Percentiles rank a stretch among this genome's conserved stretches.
These are phyloP conservation scores for Plenodomus biglobosus DNA, from an alignment of 2,329 filamentous ascomycete genomes.

Conservation along the genomic window DNA sequence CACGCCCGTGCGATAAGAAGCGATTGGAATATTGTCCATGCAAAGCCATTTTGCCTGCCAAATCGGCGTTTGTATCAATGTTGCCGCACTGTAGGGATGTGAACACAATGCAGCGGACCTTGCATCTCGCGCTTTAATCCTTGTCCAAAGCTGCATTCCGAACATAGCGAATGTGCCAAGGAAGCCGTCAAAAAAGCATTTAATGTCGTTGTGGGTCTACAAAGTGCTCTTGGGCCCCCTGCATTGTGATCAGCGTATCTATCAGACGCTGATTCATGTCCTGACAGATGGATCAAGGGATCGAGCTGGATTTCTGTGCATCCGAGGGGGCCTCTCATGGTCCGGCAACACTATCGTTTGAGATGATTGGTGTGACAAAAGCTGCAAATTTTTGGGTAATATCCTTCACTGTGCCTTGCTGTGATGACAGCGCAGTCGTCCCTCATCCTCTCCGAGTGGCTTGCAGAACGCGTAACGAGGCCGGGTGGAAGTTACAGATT, in stretches of 20 bases:
- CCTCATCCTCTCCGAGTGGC: not conserved
- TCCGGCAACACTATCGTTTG: constrained; percentile 1
- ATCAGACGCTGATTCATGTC: not conserved
- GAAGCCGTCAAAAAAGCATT: not conserved
- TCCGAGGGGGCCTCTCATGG: not conserved
- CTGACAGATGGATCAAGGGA: not conserved
- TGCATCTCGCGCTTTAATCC: constrained; percentile 2
- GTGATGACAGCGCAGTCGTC: not conserved
- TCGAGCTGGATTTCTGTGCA: not conserved
- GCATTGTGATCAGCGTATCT: constrained; percentile 1
- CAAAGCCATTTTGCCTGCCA: constrained; percentile 2
- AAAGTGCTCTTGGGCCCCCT: constrained; percentile 2
- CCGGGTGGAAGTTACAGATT: constrained; percentile 2
- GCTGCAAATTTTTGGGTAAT: constrained; percentile 5
- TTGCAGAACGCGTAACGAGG: constrained; percentile 1
- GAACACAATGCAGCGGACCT: constrained; percentile 6
- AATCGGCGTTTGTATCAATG: constrained; percentile 10
- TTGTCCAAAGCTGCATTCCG: constrained; percentile 4
- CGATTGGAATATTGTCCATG: constrained; percentile 3
- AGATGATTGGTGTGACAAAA: constrained; percentile 5
- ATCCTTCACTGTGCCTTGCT: constrained; percentile 3
- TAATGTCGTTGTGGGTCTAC: constrained; percentile 1
- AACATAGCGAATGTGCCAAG: not conserved
- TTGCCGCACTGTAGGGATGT: constrained; percentile 4
- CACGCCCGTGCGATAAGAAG: constrained; percentile 5